Evolutionary conservation across 345 rosid species (phyloP).

Genomic region (Clausena lansium): DNA sequence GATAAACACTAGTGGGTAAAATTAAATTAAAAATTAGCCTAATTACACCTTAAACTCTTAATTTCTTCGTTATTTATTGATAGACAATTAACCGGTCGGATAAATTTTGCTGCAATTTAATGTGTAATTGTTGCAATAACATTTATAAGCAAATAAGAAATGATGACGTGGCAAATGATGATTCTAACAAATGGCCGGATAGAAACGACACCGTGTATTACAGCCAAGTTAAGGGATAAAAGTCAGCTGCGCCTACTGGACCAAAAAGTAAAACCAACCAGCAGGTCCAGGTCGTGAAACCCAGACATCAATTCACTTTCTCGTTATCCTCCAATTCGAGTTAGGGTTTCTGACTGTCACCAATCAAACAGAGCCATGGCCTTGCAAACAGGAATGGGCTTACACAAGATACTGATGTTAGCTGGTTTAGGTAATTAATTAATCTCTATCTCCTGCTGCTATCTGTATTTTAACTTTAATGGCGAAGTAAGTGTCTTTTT

Average conservation of each 20-base stretch:
- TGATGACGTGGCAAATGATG: not conserved
- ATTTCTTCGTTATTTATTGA: not conserved
- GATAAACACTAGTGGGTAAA: not conserved
- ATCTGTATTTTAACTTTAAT: not conserved
- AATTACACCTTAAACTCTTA: too few relatives aligned
- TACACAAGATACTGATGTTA: slow-evolving; percentile 64
- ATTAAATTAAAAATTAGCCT: not conserved
- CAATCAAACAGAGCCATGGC: slow-evolving; percentile 45
- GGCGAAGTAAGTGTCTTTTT: too few relatives aligned
- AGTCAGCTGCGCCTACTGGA: not conserved
- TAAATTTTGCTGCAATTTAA: not conserved
- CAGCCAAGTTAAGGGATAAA: not conserved
- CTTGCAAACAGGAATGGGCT: slow-evolving; percentile 71
- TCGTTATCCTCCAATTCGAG: not conserved
- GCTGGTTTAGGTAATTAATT: slow-evolving; percentile 72
- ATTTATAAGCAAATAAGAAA: too few relatives aligned
- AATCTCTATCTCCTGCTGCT: not conserved
- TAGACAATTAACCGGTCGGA: not conserved
- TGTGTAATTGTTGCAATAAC: not conserved
- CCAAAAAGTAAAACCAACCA: not conserved
- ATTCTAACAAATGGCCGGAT: not conserved
- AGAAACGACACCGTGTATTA: not conserved
- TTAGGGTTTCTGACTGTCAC: not conserved
- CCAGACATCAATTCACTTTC: not conserved
- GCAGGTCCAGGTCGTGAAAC: not conserved